Conservation (phyloP, 2,329 filamentous ascomycete species). For the Talaromyces albobiverticillius region DNA sequence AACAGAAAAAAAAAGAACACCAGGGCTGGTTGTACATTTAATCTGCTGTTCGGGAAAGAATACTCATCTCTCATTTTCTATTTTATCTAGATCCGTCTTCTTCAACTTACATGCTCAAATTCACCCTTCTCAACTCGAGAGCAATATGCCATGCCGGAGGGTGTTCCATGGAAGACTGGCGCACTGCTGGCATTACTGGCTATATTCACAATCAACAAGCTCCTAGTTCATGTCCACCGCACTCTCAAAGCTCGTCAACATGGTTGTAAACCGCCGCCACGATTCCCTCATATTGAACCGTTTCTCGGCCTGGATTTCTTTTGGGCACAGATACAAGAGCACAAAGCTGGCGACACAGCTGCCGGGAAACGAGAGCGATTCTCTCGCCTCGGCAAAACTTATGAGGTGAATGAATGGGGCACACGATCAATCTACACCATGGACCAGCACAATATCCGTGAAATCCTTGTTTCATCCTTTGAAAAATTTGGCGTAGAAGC, state of each 20-base stretch:
- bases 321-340: slow-evolving; percentile 4
- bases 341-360: background rate
- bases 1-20: no score
- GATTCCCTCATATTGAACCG: slow-evolving; percentile 7
- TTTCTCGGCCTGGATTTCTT: slow-evolving; percentile 8
- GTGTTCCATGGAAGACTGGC: no score
- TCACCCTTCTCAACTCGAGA: no score
- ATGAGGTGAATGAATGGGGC: slow-evolving; percentile 10
- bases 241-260: background rate
- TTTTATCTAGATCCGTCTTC: no score
- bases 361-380: slow-evolving; percentile 1
- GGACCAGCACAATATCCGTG: slow-evolving; percentile 4
- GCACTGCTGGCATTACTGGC: background rate
- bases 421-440: background rate
- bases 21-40: no score
- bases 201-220: background rate
- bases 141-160: no score
- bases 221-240: background rate
- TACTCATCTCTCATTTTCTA: no score
- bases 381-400: background rate
- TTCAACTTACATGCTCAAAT: no score
- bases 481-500: slow-evolving; percentile 6
- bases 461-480: slow-evolving; percentile 7
- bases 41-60: no score
- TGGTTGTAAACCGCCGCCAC: slow-evolving; percentile 2